Evolutionary conservation across 140 eudicot species (phyloP).

Genomic region (Oenanthe javanica): DNA sequence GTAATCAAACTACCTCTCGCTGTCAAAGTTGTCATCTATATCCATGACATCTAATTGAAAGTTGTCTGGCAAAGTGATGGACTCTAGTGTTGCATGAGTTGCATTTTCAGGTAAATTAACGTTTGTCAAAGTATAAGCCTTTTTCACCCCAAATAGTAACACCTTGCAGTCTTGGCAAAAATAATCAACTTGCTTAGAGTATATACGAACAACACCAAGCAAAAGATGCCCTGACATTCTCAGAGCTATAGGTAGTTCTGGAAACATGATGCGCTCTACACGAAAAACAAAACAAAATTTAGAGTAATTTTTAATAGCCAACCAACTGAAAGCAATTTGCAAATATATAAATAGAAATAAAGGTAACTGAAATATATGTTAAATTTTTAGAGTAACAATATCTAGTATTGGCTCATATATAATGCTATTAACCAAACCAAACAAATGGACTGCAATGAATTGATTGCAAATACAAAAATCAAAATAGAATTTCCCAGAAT

Average conservation of each 20-base stretch:
- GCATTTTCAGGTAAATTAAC: conserved; percentile 76
- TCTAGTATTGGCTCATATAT: no score
- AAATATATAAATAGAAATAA: background rate
- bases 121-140: conserved; percentile 40
- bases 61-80: conserved; percentile 74
- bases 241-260: conserved; percentile 85
- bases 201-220: conserved; percentile 86
- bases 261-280: conserved; percentile 72
- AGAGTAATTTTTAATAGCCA: background rate
- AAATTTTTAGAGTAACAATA: no score
- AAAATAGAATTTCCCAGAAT: no score
- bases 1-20: conserved; percentile 33
- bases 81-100: conserved; percentile 60
- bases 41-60: conserved; percentile 63
- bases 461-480: no score
- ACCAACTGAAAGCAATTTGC: background rate
- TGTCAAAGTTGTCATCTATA: conserved; percentile 31
- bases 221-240: conserved; percentile 86
- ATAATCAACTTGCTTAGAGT: conserved; percentile 86
- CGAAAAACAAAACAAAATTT: background rate
- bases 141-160: conserved; percentile 40
- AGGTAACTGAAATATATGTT: no score
- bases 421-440: no score
- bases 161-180: conserved; percentile 63
- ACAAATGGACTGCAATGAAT: no score